phyloP scores from a whole-genome alignment of 2,329 filamentous ascomycete species.

The Sarocladiaceae sp. region DNA sequence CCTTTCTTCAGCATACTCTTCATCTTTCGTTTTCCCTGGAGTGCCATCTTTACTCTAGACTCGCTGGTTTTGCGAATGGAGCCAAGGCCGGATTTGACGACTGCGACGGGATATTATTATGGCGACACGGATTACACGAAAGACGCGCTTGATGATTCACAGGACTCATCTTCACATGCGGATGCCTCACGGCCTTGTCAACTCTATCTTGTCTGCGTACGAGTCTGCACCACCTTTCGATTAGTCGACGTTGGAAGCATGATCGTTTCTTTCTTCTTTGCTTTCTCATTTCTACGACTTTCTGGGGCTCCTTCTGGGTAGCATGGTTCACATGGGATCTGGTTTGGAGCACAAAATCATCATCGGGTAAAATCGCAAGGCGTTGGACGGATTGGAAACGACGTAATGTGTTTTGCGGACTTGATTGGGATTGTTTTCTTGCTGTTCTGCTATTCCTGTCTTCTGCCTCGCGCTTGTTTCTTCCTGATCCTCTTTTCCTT shows the following conservation, averaged over 20 bases:
- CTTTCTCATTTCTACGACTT: not conserved
- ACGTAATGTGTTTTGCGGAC: slow-evolving; percentile 1
- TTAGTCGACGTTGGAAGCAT: too few species aligned
- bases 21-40: not conserved
- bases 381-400: slow-evolving; percentile 1
- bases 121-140: slow-evolving; percentile 11
- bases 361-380: not conserved
- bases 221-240: not conserved
- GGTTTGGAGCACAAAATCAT: slow-evolving; percentile 5
- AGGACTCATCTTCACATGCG: slow-evolving; percentile 11
- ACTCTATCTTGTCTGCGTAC: slow-evolving; percentile 11
- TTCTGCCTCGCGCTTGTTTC: slow-evolving; percentile 5
- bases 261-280: slow-evolving; percentile 10
- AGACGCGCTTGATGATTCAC: not conserved
- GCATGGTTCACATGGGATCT: too few species aligned
- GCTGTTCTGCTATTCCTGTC: not conserved
- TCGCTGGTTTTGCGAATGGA: not conserved
- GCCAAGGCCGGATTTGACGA: slow-evolving; percentile 7
- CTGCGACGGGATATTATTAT: slow-evolving; percentile 10
- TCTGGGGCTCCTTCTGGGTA: not conserved
- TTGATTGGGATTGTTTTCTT: not conserved
- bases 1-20: slow-evolving; percentile 7
- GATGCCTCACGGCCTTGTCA: slow-evolving; percentile 21
- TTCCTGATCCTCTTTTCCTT: not conserved
- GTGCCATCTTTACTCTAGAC: too few species aligned